These are phyloP conservation scores for Aspergillus sp. DNA, from an alignment of 2,329 filamentous ascomycete genomes.

Conservation along the genomic window DNA sequence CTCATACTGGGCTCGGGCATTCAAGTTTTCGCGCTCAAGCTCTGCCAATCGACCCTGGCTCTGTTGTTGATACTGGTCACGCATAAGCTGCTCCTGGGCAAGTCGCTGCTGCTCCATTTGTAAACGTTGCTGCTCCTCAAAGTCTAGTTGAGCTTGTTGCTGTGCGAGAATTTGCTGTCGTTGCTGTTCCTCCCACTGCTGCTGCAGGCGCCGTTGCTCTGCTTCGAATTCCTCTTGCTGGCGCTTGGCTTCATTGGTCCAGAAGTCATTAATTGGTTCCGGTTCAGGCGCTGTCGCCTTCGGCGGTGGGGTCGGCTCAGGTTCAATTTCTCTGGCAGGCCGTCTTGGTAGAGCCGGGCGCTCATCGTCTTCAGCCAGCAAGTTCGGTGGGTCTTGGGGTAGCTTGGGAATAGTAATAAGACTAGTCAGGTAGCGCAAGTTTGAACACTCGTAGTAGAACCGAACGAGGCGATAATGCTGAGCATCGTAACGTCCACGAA, in stretches of 20 bases:
- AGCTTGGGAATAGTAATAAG: slow-evolving; percentile 95
- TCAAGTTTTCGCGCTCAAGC: slow-evolving; percentile 89
- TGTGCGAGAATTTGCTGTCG: slow-evolving; percentile 77
- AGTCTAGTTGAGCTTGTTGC: slow-evolving; percentile 84
- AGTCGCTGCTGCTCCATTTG: slow-evolving; percentile 85
- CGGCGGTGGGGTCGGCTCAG: slow-evolving; percentile 63
- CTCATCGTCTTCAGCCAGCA: slow-evolving; percentile 78
- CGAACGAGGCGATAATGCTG: slow-evolving; percentile 95
- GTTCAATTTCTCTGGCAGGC: slow-evolving; percentile 65
- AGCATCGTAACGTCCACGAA: slow-evolving; percentile 84
- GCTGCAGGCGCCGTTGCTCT: slow-evolving; percentile 82
- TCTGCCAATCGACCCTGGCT: slow-evolving; percentile 95
- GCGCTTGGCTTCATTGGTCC: slow-evolving; percentile 85
- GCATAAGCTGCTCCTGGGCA: slow-evolving; percentile 83
- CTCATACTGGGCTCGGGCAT: slow-evolving; percentile 91
- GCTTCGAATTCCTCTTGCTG: slow-evolving; percentile 95
- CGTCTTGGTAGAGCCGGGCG: slow-evolving; percentile 78
- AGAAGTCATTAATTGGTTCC: slow-evolving; percentile 95
- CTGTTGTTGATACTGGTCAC: slow-evolving; percentile 86
- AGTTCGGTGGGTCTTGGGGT: slow-evolving; percentile 86
- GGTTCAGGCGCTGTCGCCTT: slow-evolving; percentile 68
- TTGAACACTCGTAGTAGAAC: slow-evolving; percentile 99
- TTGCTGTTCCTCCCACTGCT: slow-evolving; percentile 78
- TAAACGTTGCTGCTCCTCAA: slow-evolving; percentile 87
- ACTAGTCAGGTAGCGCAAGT: slow-evolving; percentile 91